A percentile compares a stretch with the other conserved stretches of the same genome.
These are phyloP conservation scores for Gardenia jasminoides DNA, from an alignment of 257 asterid genomes.

Conservation along the genomic window DNA sequence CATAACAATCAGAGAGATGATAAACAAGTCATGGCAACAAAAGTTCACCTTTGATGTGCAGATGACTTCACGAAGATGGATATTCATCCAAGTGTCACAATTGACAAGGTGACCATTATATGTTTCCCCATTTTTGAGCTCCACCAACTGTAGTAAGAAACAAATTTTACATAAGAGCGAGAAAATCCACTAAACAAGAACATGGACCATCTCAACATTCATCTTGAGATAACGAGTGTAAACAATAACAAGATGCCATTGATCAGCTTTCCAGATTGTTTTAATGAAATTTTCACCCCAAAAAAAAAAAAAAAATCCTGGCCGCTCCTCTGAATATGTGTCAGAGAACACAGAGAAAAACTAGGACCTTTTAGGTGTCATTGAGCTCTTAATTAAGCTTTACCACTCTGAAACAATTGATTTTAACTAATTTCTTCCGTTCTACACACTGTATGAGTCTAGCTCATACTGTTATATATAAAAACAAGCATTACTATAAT, in stretches of 20 bases:
- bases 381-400: not conserved
- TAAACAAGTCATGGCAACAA: not conserved
- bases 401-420: not conserved
- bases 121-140: slow-evolving; percentile 95
- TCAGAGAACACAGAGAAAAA: not conserved
- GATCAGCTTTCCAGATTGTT: not conserved
- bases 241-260: not conserved
- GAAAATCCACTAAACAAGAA: not conserved
- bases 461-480: too few relatives aligned
- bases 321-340: not conserved
- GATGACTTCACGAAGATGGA: slow-evolving; percentile 98
- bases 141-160: slow-evolving; percentile 63
- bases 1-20: not conserved
- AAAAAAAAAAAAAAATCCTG: not conserved
- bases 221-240: not conserved
- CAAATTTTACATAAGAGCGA: not conserved
- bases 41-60: slow-evolving; percentile 84
- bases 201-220: not conserved
- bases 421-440: not conserved
- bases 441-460: not conserved
- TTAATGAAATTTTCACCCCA: not conserved
- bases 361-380: not conserved
- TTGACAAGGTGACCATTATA: slow-evolving; percentile 95
- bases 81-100: slow-evolving; percentile 99
- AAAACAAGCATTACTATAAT: too few relatives aligned